Evolutionary conservation across 2,329 filamentous ascomycete species (phyloP), one percentile per base, ranked within the genome.

Genomic region (Fonsecaea monophora): DNA sequence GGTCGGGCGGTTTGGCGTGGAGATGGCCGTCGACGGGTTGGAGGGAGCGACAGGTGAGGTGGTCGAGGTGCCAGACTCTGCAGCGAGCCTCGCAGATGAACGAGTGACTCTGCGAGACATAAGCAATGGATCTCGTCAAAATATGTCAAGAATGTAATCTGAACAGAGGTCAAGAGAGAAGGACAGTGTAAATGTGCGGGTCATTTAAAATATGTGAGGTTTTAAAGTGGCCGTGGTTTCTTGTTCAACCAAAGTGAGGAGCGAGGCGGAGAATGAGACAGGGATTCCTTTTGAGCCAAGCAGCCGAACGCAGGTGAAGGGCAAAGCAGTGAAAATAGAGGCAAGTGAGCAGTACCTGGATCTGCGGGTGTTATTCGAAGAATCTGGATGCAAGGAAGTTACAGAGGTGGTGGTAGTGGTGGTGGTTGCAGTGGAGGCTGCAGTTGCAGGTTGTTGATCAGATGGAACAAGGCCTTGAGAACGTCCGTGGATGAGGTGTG

Each of bases 91-190:
- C 84, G 94, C 91, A 81, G 94, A 90, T 77, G 94, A 95, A 85
- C 94, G 92, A 85, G 94, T 97, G 77, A 95, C 89, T 92, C 94
- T 97, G 87, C 89, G 84, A 88, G 92, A 92, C 93, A 97, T 97
- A 89, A 94, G 92, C 90, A 84, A 78, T 71, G 77, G 76, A 73
- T 72, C 74, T 76, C 77, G 64, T 58, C 60, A 66, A 62, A 55
- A 37, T 53, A 56, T 40, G 45, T 37, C 53, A 50, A 63, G 54
- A 60, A 42, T 45, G 60, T 55, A 68, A 55, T 61, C 63, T 54
- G 65, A 60, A 38, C 21, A 61, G 56, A 53, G 13, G 40, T 32
- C 38, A 59, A 58, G 48, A 56, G 58, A 59, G 54, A 21, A 55
- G 37, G 53, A 55, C 63, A 65, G 38, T 55, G 48, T 55, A 48